Conservation (phyloP, 805 yeast genomes). For the Grigorovia transvaalensis region DNA sequence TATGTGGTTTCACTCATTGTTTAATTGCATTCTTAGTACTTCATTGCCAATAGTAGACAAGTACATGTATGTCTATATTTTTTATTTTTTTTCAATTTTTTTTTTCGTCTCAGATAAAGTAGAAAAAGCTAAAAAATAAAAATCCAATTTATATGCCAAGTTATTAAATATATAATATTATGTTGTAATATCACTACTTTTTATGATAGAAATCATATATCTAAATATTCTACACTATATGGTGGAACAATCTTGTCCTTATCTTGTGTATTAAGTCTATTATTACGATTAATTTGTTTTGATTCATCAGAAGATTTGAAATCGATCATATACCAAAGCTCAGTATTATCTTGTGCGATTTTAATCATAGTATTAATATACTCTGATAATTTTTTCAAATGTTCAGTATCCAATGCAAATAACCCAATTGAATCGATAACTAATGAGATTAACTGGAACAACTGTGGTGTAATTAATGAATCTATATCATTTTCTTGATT, state of each 20-base stretch:
- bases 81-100: too few relatives aligned
- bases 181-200: too few relatives aligned
- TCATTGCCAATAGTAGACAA: too few relatives aligned
- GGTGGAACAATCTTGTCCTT: conserved; percentile 11
- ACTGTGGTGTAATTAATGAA: conserved; percentile 13
- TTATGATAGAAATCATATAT: conserved; percentile 6
- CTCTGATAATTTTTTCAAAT: conserved; percentile 15
- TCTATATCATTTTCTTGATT: conserved; percentile 8
- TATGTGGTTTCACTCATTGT: not conserved
- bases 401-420: conserved; percentile 22
- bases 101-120: too few relatives aligned
- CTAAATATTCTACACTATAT: conserved; percentile 26
- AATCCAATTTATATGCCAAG: not conserved
- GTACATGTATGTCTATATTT: too few relatives aligned
- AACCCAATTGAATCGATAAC: conserved; percentile 29
- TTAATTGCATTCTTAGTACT: too few relatives aligned
- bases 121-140: not conserved
- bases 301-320: conserved; percentile 8
- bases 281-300: conserved; percentile 2
- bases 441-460: conserved; percentile 24
- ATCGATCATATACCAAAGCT: conserved; percentile 23
- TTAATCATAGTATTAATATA: conserved; percentile 20
- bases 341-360: conserved; percentile 23
- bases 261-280: conserved; percentile 1
- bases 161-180: not conserved